Evolutionary conservation across 208 protist species (phyloP), one percentile per base, ranked within the genome.

Genomic region (Tritrichomonas foetus): DNA sequence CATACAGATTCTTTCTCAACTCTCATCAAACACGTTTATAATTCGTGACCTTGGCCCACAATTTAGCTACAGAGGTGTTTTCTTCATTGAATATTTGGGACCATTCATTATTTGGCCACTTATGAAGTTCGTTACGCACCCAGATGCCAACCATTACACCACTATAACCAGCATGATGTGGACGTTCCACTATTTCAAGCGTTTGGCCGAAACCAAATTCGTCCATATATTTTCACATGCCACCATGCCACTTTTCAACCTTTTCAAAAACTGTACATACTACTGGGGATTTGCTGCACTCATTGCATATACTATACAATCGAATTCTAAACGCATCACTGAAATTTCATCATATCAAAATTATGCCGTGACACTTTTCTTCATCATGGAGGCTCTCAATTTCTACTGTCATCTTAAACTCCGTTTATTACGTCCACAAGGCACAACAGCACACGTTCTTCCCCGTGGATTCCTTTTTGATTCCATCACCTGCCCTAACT

Each of bases 141-240:
- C 64, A 69, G 8, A 8, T 33, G 20, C 64, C 13, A 61, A 53
- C 27, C 13, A 8, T 5, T 89, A 89, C 30, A 39, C 57, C 20
- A 89, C 78, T n/a, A 57, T 57, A 57, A 22, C 41, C 2, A 61
- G 20, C n/a, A 39, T 89, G 13, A 89, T 89, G 78, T 89, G 78
- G 78, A 47, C 44, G 20, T 36, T 89, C 1, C 78, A 89, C 30
- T 89, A 61, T 27, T 20, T 39, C 9, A 89, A 89, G 30, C 44
- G 78, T 33, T 41, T 50, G 13, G 53, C 33, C 36, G 78, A 89
- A 89, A 89, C 41, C 0, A 39, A 57, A 22, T 33, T 53, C 3
- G 47, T 89, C 47, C 78, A 89, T 50, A 39, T n/a, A 57, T 89
- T 89, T 50, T 89, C 78, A 61, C 78, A 89, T 57, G 25, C 78